Evolutionary conservation across 495 filamentous ascomycete species (phyloP), one percentile per base, ranked within the genome.

Genomic region (Neurospora pannonica): DNA sequence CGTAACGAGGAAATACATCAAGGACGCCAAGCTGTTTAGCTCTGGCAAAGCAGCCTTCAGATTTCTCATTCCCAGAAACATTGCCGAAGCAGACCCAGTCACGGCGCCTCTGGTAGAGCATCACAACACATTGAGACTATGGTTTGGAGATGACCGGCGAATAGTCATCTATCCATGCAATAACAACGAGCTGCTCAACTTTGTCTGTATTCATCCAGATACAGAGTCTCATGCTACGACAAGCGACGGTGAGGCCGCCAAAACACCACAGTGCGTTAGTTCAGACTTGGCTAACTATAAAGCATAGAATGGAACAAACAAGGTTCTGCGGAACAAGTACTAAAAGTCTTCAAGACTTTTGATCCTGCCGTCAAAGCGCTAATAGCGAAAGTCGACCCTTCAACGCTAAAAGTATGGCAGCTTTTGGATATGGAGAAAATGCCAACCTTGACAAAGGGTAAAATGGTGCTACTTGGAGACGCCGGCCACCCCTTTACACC

Each of bases 401-500:
- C 82, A 13, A 86, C 81, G 8, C 72, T 91, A 21, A 88, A 86
- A 75, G 82, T 91, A 0, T 91, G 89, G 88, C 84, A 85, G 28
- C 80, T 92, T 11, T 77, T 89, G 1, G 89, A 91, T 76, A 90
- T 89, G 85, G 82, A 86, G 6, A 79, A 82, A 19, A 75, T 91
- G n/a, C 83, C 85, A 0, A 85, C 82, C 1, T 92, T 87, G 87
- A 79, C 84, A 2, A 81, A 86, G 6, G 85, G 78, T 4, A 83
- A 81, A 31, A 71, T 91, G 38, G 88, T 83, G 6, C 79, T 90
- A 0, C 70, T 92, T 5, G 90, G 90, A 3, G 90, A 92, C 83
- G 87, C 90, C 0, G 89, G 87, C 37, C 90, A 92, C 81, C 89
- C 89, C 6, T 90, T 91, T 76, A 76, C 85, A 39, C 88, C 88